Evolutionary conservation across 2,329 filamentous ascomycete genomes (phyloP).

Genomic region (Penicillium sp.): DNA sequence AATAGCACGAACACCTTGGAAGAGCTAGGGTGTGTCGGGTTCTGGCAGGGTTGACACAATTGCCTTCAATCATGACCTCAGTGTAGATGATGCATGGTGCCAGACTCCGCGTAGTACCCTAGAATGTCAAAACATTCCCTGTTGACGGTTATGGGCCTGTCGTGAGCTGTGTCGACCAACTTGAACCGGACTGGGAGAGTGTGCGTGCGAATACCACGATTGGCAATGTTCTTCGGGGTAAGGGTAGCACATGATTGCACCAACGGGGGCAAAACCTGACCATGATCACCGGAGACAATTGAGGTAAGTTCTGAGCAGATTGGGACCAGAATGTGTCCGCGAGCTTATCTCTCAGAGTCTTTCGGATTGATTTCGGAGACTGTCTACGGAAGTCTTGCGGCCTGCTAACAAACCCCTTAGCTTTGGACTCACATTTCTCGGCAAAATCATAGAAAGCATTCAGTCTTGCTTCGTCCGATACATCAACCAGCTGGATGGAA

Average conservation of each 20-base stretch:
- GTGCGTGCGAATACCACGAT: no score
- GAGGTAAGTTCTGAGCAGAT: not conserved
- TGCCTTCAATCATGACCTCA: no score
- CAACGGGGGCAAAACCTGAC: not conserved
- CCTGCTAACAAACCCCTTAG: not conserved
- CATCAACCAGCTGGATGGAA: not conserved
- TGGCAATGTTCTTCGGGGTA: no score
- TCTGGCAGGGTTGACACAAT: no score
- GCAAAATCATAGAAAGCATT: not conserved
- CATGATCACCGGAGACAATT: not conserved
- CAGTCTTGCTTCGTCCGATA: slow-evolving; percentile 1
- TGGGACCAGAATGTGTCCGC: not conserved
- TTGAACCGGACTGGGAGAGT: no score
- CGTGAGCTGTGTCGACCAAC: no score
- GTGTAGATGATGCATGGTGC: no score
- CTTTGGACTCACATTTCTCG: not conserved
- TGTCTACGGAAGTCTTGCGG: slow-evolving; percentile 1
- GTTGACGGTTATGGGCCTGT: no score
- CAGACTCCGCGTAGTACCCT: no score
- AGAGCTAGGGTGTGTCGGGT: no score
- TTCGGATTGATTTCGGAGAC: not conserved
- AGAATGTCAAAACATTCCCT: no score
- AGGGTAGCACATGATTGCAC: slow-evolving; percentile 1
- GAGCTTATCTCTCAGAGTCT: not conserved
- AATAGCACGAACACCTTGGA: no score